These are phyloP conservation scores for Blastosporella zonata DNA, from an alignment of 1,284 basidiomycete species.

Conservation along the genomic window DNA sequence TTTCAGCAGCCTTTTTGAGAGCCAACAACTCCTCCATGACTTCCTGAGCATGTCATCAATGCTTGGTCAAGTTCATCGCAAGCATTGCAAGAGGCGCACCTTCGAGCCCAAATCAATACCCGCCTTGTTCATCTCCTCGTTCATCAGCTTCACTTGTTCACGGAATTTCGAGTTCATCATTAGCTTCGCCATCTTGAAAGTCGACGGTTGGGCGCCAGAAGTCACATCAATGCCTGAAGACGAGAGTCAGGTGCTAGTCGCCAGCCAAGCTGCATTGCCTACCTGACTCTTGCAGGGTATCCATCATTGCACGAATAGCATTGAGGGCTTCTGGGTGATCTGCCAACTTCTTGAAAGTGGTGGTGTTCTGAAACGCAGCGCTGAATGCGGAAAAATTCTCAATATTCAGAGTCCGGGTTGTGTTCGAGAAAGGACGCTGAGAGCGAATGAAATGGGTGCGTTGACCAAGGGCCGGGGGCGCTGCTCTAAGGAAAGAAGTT, in stretches of 20 bases:
- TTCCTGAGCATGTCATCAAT: slow-evolving; percentile 22
- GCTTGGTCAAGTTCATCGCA: not conserved
- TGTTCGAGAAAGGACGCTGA: slow-evolving; percentile 35
- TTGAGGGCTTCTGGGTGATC: slow-evolving; percentile 47
- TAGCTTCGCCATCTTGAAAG: slow-evolving; percentile 51
- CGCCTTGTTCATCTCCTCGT: slow-evolving; percentile 53
- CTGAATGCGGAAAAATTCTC: slow-evolving; percentile 37
- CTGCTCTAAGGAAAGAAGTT: slow-evolving; percentile 14
- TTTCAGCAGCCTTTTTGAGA: slow-evolving; percentile 20
- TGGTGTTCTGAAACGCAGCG: slow-evolving; percentile 40
- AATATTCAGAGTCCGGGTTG: slow-evolving; percentile 29
- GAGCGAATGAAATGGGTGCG: slow-evolving; percentile 14
- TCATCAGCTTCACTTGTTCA: slow-evolving; percentile 42
- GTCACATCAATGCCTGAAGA: slow-evolving; percentile 45
- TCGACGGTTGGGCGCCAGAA: slow-evolving; percentile 42
- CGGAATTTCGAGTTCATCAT: slow-evolving; percentile 52
- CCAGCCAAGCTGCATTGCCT: slow-evolving; percentile 3
- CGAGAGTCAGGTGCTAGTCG: slow-evolving; percentile 1
- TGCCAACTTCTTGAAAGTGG: slow-evolving; percentile 46
- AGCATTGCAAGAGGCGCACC: slow-evolving; percentile 21
- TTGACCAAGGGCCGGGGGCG: slow-evolving; percentile 10
- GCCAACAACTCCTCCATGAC: slow-evolving; percentile 30
- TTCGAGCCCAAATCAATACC: slow-evolving; percentile 50
- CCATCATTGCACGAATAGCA: slow-evolving; percentile 43
- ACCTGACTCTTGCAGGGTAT: slow-evolving; percentile 54